These are phyloP conservation scores for Curvularia verruculosa DNA, from an alignment of 2,329 filamentous ascomycete species.

Conservation along the genomic window DNA sequence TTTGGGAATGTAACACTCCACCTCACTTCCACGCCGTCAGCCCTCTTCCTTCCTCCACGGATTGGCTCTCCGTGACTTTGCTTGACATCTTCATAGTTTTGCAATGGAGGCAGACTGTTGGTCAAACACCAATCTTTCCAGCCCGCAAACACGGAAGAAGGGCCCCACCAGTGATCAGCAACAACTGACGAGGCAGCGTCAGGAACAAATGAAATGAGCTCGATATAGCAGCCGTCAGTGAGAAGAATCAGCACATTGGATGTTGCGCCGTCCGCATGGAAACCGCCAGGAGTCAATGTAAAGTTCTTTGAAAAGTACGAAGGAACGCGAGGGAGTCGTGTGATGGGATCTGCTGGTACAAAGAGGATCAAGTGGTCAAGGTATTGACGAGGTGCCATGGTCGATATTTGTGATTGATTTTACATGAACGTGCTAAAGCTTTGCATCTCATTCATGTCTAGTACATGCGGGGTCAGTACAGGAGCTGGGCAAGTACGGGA, in stretches of 20 bases:
- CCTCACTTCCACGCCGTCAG: conserved; percentile 62
- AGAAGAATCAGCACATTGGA: conserved; percentile 69
- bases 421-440: not conserved
- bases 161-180: conserved; percentile 65
- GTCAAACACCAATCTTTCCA: conserved; percentile 66
- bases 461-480: not conserved
- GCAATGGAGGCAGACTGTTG: conserved; percentile 13
- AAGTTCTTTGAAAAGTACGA: conserved; percentile 63
- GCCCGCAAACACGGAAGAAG: conserved; percentile 56
- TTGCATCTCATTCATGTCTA: not conserved
- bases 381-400: conserved; percentile 23
- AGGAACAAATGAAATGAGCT: conserved; percentile 65
- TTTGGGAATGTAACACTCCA: conserved; percentile 64
- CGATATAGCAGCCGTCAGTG: conserved; percentile 68
- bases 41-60: conserved; percentile 60
- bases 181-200: conserved; percentile 31
- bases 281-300: conserved; percentile 65
- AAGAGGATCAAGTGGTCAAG: conserved; percentile 71
- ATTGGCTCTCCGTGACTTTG: conserved; percentile 58
- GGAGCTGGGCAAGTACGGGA: not conserved
- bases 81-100: conserved; percentile 20
- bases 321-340: conserved; percentile 40
- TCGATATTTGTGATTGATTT: not conserved
- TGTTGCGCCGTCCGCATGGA: conserved; percentile 65
- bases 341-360: conserved; percentile 61